phyloP scores from a whole-genome alignment of 2,329 filamentous ascomycete genomes.

The Pseudophaeomoniella oleicola region DNA sequence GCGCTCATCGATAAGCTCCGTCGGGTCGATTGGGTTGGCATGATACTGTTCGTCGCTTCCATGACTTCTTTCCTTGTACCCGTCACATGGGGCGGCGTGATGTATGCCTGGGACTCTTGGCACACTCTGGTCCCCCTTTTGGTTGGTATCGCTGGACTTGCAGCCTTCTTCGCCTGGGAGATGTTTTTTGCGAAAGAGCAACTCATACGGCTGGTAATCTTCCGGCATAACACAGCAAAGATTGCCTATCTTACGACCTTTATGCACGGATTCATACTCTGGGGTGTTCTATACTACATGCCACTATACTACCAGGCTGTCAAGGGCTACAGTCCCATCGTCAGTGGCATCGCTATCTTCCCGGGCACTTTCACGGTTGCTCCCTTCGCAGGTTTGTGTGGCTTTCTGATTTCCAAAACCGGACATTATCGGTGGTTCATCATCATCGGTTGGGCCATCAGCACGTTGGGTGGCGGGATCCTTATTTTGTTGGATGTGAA shows the following conservation, averaged over 20 bases:
- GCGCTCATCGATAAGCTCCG: slow-evolving; percentile 33
- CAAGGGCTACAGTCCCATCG: slow-evolving; percentile 38
- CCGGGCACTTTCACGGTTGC: slow-evolving; percentile 50
- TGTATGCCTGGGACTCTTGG: slow-evolving; percentile 51
- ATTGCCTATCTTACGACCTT: slow-evolving; percentile 38
- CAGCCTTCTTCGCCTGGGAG: slow-evolving; percentile 42
- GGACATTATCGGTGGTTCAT: slow-evolving; percentile 47
- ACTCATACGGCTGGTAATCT: slow-evolving; percentile 30
- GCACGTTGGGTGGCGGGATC: slow-evolving; percentile 44
- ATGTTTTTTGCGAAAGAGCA: slow-evolving; percentile 35
- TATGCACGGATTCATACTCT: slow-evolving; percentile 36
- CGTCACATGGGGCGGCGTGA: slow-evolving; percentile 50
- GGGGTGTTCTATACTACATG: slow-evolving; percentile 41
- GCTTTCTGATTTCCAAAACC: slow-evolving; percentile 37
- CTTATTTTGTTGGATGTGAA: slow-evolving; percentile 17
- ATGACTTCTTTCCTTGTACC: slow-evolving; percentile 46
- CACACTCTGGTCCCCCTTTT: slow-evolving; percentile 47
- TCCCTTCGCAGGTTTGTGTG: slow-evolving; percentile 42
- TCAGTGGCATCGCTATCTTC: slow-evolving; percentile 41
- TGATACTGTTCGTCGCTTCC: slow-evolving; percentile 44
- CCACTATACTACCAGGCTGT: slow-evolving; percentile 30
- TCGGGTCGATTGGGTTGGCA: slow-evolving; percentile 50
- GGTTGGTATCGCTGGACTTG: slow-evolving; percentile 36
- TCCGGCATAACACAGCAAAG: slow-evolving; percentile 30
- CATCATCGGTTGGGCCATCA: slow-evolving; percentile 46